These are phyloP conservation scores for Turritis glabra DNA, from an alignment of 345 rosid genomes.

Conservation along the genomic window DNA sequence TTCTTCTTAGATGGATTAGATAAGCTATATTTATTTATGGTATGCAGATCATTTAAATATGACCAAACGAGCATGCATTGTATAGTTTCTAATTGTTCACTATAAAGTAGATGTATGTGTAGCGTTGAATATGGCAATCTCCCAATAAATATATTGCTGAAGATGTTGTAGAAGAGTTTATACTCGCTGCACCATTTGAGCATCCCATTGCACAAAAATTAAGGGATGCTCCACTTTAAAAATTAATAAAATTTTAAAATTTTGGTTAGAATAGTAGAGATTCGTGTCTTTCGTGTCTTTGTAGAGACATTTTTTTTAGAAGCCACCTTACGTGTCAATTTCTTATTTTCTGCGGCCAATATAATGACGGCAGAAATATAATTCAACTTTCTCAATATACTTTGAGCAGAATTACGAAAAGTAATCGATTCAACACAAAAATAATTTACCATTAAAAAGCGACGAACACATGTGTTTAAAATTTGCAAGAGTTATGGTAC, in stretches of 20 bases:
- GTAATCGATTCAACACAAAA: background rate
- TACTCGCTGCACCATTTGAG: background rate
- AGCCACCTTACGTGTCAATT: too few species aligned
- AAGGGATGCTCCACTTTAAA: too few species aligned
- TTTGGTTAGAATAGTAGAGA: too few species aligned
- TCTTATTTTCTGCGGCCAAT: background rate
- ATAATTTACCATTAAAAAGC: background rate
- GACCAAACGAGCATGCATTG: background rate
- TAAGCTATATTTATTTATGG: conserved; percentile 16
- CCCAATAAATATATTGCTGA: too few species aligned
- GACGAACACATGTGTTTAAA: background rate
- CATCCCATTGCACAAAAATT: too few species aligned
- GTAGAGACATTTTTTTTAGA: too few species aligned
- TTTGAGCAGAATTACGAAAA: background rate
- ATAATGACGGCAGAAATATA: background rate
- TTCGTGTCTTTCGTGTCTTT: too few species aligned
- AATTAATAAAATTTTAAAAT: too few species aligned
- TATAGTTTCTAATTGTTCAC: background rate
- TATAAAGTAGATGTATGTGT: background rate
- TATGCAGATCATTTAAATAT: background rate
- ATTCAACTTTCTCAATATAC: background rate
- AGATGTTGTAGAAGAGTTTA: background rate
- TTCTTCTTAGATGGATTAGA: conserved; percentile 28
- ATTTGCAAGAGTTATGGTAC: background rate
- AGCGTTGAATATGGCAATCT: background rate